Base-by-base conservation (phyloP, 805 yeast species). In the Yarrowia osloensis region DNA sequence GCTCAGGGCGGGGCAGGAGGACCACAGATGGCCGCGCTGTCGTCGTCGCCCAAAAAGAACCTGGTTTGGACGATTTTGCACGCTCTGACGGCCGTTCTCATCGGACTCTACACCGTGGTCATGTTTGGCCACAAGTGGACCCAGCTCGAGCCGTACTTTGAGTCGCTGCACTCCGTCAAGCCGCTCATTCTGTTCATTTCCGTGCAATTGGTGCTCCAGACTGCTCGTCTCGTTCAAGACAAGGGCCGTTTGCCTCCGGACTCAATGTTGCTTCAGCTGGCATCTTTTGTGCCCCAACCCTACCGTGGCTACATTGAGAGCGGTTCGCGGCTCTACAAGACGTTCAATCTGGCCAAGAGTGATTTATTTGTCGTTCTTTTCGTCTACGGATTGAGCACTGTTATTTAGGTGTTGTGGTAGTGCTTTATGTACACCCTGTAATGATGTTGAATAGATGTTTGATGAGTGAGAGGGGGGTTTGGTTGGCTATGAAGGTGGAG, bases 281-380 rank as follows among this genome's bases (percentile, higher is more conserved):
- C 54, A 7, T 29, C 54, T 13, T 61, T 61, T 46, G 54, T 61
- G 22, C 66, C 66, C n/a, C 66, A 44, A 35, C 66, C 52, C 6
- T 61, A 61, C 54, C 6, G 66, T 6, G 66, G 66, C 12, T 61
- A 61, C 54, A 46, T 61, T 31, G 54, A 61, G 54, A 57, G 63
- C 42, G 63, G 63, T 11, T 57, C 63, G 24, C 47, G 63, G 28
- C 37, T 57, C 26, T 57, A 57, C 63, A 57, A 57, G 63, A 57
- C 63, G 8, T 57, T 57, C 21, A 28, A 28, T 11, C 21, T 57
- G n/a, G 63, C 63, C 37, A 37, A 39, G 47, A 39, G 37, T 11
- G 63, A 57, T 19, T 57, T 57, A 28, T 57, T 39, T 12, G 37
- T 57, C 4, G 63, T 40, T 13, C 4, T 57, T 7, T 57, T 57